These are phyloP conservation scores for Tetrapyrgos nigripes DNA, from an alignment of 1,284 basidiomycete species.

Conservation along the genomic window DNA sequence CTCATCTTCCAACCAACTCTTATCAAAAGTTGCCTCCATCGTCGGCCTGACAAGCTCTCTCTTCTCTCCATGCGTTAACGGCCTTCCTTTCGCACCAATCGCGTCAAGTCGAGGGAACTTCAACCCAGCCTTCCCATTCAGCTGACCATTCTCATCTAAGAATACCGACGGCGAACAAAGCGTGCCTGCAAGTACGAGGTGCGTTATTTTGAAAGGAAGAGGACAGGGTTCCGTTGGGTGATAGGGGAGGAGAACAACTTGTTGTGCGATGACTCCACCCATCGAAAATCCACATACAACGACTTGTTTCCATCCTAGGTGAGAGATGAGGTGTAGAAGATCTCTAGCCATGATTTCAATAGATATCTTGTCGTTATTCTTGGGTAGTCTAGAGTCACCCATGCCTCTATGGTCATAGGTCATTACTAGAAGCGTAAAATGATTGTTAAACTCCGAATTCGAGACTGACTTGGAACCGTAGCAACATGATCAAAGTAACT, in stretches of 20 bases:
- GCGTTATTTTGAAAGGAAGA: constrained; percentile 5
- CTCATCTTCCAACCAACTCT: constrained; percentile 1
- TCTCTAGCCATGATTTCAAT: constrained; percentile 5
- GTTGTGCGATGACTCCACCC: constrained; percentile 11
- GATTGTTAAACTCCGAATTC: too few relatives aligned
- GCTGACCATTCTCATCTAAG: background rate
- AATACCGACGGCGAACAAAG: constrained; percentile 3
- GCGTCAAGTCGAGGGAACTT: background rate
- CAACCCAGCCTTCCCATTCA: background rate
- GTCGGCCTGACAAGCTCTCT: constrained; percentile 1
- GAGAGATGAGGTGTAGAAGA: background rate
- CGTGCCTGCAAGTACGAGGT: constrained; percentile 1
- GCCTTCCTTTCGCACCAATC: background rate
- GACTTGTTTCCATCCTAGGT: constrained; percentile 1
- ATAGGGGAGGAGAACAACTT: constrained; percentile 7
- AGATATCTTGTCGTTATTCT: constrained; percentile 1
- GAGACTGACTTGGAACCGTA: background rate
- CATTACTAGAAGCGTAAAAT: background rate
- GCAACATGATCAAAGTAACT: background rate
- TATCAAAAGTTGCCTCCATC: background rate
- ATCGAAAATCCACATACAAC: constrained; percentile 9
- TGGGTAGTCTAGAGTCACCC: constrained; percentile 6
- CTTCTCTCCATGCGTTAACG: constrained; percentile 6
- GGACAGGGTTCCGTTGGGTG: background rate
- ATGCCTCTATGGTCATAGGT: constrained; percentile 5